Evolutionary conservation across 2,329 filamentous ascomycete species (phyloP).

Genomic region (Penicillium sp.): DNA sequence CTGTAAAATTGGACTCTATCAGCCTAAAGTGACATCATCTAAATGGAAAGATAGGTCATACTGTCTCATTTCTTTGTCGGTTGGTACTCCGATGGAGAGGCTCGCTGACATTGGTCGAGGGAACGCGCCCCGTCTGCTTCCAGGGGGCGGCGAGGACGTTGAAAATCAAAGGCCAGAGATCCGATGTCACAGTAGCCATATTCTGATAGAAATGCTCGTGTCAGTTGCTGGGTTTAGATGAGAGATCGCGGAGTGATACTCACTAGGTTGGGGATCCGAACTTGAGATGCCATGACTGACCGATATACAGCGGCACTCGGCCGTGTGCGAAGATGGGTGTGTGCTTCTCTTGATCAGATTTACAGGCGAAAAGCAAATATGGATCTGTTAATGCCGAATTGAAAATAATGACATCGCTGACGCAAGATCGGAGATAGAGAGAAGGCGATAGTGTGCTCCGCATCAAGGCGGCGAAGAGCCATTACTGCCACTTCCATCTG

Average conservation of each 20-base stretch:
- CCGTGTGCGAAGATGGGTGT: slow-evolving; percentile 28
- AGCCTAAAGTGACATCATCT: neutral
- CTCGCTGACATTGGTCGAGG: slow-evolving; percentile 14
- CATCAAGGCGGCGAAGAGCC: slow-evolving; percentile 36
- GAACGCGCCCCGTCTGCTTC: slow-evolving; percentile 31
- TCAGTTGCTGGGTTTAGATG: slow-evolving; percentile 13
- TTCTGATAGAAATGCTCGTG: slow-evolving; percentile 39
- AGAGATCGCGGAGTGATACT: slow-evolving; percentile 19
- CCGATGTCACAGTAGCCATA: slow-evolving; percentile 43
- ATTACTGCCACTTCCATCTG: slow-evolving; percentile 30
- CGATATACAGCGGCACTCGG: slow-evolving; percentile 38
- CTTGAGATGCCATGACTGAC: slow-evolving; percentile 53
- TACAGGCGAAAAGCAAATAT: neutral
- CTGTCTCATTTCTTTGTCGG: slow-evolving; percentile 19
- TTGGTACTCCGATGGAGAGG: slow-evolving; percentile 12
- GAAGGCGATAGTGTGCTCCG: slow-evolving; percentile 21
- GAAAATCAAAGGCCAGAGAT: slow-evolving; percentile 47
- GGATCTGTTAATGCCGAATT: slow-evolving; percentile 5
- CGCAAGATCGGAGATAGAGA: slow-evolving; percentile 13
- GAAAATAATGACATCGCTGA: slow-evolving; percentile 28
- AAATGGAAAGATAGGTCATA: slow-evolving; percentile 13
- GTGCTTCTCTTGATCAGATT: slow-evolving; percentile 16
- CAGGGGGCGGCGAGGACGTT: slow-evolving; percentile 39
- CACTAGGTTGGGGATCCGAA: slow-evolving; percentile 50
- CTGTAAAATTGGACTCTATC: slow-evolving; percentile 11